Conservation (phyloP, 257 asterid genomes). For the Solanum ossicruentum region DNA sequence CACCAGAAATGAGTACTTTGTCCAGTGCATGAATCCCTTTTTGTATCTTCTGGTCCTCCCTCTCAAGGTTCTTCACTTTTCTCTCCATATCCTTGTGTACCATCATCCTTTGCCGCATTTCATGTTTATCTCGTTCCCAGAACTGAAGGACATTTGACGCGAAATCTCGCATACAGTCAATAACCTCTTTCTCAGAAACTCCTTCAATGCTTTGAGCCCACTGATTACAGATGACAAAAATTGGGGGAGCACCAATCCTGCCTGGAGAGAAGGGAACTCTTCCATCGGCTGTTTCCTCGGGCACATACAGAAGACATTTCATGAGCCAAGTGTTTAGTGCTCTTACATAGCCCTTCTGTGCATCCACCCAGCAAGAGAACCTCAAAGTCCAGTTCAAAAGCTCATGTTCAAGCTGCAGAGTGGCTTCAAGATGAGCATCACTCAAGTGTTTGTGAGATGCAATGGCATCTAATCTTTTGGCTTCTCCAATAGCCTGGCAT, state of each 20-base stretch:
- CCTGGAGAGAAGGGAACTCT: conserved; percentile 86
- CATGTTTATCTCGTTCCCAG: conserved; percentile 72
- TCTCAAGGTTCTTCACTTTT: conserved; percentile 67
- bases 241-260: conserved; percentile 86
- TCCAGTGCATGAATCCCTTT: conserved; percentile 79
- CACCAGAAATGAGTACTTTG: conserved; percentile 39
- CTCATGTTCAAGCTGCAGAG: conserved; percentile 70
- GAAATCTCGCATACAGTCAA: conserved; percentile 63
- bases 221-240: conserved; percentile 65
- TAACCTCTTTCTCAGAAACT: conserved; percentile 76
- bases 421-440: conserved; percentile 75
- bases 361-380: conserved; percentile 70
- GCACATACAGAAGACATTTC: conserved; percentile 83
- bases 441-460: conserved; percentile 55
- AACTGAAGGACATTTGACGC: conserved; percentile 57
- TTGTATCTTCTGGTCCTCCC: conserved; percentile 77
- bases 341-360: conserved; percentile 64
- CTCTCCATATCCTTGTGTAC: conserved; percentile 55
- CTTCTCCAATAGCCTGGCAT: conserved; percentile 73
- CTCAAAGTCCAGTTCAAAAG: conserved; percentile 70
- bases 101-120: conserved; percentile 58
- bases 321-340: conserved; percentile 80
- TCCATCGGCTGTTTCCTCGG: conserved; percentile 92
- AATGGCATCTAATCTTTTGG: conserved; percentile 62
- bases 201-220: conserved; percentile 79